These are phyloP conservation scores for Suhomyces vadensis DNA, from an alignment of 805 yeast genomes.

Conservation along the genomic window DNA sequence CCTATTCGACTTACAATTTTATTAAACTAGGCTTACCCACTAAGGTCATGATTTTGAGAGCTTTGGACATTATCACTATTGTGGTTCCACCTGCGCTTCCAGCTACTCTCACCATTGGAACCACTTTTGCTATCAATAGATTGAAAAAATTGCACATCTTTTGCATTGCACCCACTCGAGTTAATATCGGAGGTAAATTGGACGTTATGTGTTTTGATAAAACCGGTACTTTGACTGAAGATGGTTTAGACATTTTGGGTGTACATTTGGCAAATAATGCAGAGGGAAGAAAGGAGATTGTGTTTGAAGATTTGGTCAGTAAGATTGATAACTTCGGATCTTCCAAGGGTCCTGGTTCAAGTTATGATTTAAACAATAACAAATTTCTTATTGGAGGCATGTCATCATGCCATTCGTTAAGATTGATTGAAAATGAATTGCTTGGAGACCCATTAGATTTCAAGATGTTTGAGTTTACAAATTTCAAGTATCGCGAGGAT, in stretches of 20 bases:
- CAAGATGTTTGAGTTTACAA: slow-evolving; percentile 90
- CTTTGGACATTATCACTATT: slow-evolving; percentile 90
- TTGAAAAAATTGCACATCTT: slow-evolving; percentile 65
- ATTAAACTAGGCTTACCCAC: slow-evolving; percentile 71
- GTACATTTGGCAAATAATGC: slow-evolving; percentile 46
- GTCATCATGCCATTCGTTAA: slow-evolving; percentile 85
- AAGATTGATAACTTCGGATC: slow-evolving; percentile 11
- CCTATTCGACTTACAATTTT: slow-evolving; percentile 80
- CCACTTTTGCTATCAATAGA: slow-evolving; percentile 84
- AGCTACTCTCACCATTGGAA: slow-evolving; percentile 95
- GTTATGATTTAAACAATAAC: slow-evolving; percentile 23
- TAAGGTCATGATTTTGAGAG: slow-evolving; percentile 75
- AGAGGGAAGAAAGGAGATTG: slow-evolving; percentile 39
- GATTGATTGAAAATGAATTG: slow-evolving; percentile 72
- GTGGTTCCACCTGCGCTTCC: slow-evolving; percentile 99
- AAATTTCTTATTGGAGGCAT: slow-evolving; percentile 43
- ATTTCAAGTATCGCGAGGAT: slow-evolving; percentile 75
- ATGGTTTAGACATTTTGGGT: slow-evolving; percentile 85
- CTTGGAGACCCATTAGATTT: slow-evolving; percentile 93
- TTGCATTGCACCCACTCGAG: slow-evolving; percentile 92
- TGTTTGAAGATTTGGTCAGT: slow-evolving; percentile 31
- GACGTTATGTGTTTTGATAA: slow-evolving; percentile 93
- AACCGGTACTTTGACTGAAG: slow-evolving; percentile 97
- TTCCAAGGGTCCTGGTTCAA: slow-evolving; percentile 3
- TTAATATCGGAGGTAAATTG: slow-evolving; percentile 93